Conservation (phyloP, 345 rosid species). For the Clarkia xantiana region DNA sequence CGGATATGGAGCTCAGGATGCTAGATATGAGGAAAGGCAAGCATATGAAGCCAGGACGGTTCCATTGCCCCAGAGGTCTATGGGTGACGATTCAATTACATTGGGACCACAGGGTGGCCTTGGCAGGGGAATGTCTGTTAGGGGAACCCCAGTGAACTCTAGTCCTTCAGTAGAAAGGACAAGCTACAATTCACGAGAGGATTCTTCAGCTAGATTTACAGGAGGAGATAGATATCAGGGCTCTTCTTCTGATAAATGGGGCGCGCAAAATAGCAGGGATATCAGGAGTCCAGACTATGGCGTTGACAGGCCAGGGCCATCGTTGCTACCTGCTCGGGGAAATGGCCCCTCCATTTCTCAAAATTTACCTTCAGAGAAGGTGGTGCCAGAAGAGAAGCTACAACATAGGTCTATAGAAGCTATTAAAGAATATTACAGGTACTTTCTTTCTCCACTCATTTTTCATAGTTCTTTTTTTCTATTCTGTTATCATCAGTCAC, state of each 20-base stretch:
- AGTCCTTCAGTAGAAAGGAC: slow-evolving; percentile 30
- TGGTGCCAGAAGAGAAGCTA: slow-evolving; percentile 46
- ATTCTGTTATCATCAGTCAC: background rate
- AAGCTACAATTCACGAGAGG: slow-evolving; percentile 29
- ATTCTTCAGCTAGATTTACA: slow-evolving; percentile 25
- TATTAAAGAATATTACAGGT: slow-evolving; percentile 93
- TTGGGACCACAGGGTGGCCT: slow-evolving; percentile 99
- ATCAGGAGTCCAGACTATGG: slow-evolving; percentile 24
- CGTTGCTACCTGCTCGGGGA: slow-evolving; percentile 29
- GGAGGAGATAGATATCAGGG: slow-evolving; percentile 43
- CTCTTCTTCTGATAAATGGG: slow-evolving; percentile 31
- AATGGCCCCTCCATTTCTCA: slow-evolving; percentile 27
- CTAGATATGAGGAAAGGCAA: slow-evolving; percentile 63
- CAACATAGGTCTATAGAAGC: slow-evolving; percentile 52
- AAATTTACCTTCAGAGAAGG: slow-evolving; percentile 33
- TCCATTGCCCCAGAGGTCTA: slow-evolving; percentile 63
- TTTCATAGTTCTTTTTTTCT: background rate
- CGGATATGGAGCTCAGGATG: slow-evolving; percentile 58
- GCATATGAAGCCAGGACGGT: slow-evolving; percentile 60
- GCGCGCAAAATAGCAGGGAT: slow-evolving; percentile 44
- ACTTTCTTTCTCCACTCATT: slow-evolving; percentile 3
- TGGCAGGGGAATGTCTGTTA: slow-evolving; percentile 73
- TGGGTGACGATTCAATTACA: slow-evolving; percentile 64
- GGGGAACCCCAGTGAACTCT: slow-evolving; percentile 56
- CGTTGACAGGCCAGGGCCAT: slow-evolving; percentile 39